A percentile compares a stretch with the other conserved stretches of the same genome.
These are phyloP conservation scores for Vaccinium corymbosum DNA, from an alignment of 148 eudicot genomes.

Conservation along the genomic window DNA sequence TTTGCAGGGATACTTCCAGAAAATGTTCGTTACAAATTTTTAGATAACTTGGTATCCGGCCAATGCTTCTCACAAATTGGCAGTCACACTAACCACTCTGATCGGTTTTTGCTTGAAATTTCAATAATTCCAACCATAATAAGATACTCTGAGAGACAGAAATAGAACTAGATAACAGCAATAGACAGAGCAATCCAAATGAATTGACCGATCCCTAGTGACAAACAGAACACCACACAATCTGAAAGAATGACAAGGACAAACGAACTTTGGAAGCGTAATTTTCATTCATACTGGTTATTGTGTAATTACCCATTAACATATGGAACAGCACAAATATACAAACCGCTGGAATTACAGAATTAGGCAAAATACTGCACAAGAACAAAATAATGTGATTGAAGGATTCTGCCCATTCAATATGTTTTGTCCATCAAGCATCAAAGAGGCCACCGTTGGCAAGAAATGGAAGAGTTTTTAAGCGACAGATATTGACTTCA, in stretches of 20 bases:
- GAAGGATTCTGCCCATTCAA: not conserved
- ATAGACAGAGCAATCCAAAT: not conserved
- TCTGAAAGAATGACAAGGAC: not conserved
- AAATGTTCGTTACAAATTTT: not conserved
- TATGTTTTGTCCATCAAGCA: not conserved
- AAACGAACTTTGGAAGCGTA: not conserved
- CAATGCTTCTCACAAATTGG: not conserved
- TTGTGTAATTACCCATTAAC: not conserved
- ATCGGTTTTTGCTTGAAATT: not conserved
- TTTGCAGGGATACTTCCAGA: not conserved
- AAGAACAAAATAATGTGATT: not conserved
- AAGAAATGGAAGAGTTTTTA: conserved; percentile 16
- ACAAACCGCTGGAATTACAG: conserved; percentile 4
- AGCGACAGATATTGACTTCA: conserved; percentile 39
- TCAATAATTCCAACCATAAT: not conserved
- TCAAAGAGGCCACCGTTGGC: not conserved
- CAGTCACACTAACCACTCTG: not conserved
- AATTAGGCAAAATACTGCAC: not conserved
- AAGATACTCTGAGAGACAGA: not conserved
- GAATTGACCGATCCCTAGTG: not conserved
- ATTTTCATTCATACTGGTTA: not conserved
- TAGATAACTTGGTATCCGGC: not conserved
- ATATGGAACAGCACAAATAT: conserved; percentile 6
- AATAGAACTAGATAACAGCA: not conserved
- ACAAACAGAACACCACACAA: not conserved